A percentile compares a stretch with the other conserved stretches of the same genome.
phyloP scores from a whole-genome alignment of 2,329 filamentous ascomycete genomes.

The Thielaviopsis musarum region DNA sequence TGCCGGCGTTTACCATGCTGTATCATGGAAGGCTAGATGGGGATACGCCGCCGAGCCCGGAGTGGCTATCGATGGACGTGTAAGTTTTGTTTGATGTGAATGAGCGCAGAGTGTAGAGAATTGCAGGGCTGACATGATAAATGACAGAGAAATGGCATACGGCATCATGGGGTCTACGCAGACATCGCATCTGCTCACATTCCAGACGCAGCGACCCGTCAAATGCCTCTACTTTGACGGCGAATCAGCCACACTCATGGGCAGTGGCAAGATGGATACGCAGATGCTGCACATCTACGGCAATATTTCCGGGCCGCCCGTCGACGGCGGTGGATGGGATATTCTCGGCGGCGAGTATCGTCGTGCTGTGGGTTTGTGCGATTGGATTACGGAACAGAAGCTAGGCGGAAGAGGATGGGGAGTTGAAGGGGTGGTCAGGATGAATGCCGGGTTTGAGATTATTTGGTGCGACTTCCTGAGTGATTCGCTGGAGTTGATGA shows the following conservation, averaged over 20 bases:
- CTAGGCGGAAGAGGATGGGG: constrained; percentile 30
- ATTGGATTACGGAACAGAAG: constrained; percentile 24
- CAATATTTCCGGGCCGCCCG: constrained; percentile 23
- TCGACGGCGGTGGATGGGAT: constrained; percentile 14
- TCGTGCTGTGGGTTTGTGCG: constrained; percentile 29
- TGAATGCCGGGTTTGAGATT: constrained; percentile 35
- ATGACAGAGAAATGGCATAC: constrained; percentile 31
- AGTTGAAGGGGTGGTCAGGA: constrained; percentile 31
- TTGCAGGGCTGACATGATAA: background rate
- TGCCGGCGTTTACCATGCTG: constrained; percentile 29
- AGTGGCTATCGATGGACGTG: constrained; percentile 35
- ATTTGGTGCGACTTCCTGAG: constrained; percentile 35
- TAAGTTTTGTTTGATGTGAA: constrained; percentile 13
- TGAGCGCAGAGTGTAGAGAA: constrained; percentile 4
- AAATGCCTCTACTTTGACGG: constrained; percentile 34
- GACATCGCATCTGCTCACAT: constrained; percentile 29
- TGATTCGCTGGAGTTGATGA: constrained; percentile 25
- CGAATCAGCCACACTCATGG: constrained; percentile 30
- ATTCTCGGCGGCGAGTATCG: constrained; percentile 28
- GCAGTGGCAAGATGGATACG: constrained; percentile 27
- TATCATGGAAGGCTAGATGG: constrained; percentile 30
- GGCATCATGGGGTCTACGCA: constrained; percentile 30
- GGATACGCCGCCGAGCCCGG: constrained; percentile 27
- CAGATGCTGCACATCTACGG: constrained; percentile 35
- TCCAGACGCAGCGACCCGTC: constrained; percentile 26